Evolutionary conservation across 2,329 filamentous ascomycete genomes (phyloP).

Genomic region (Ceratocystis albifundus): DNA sequence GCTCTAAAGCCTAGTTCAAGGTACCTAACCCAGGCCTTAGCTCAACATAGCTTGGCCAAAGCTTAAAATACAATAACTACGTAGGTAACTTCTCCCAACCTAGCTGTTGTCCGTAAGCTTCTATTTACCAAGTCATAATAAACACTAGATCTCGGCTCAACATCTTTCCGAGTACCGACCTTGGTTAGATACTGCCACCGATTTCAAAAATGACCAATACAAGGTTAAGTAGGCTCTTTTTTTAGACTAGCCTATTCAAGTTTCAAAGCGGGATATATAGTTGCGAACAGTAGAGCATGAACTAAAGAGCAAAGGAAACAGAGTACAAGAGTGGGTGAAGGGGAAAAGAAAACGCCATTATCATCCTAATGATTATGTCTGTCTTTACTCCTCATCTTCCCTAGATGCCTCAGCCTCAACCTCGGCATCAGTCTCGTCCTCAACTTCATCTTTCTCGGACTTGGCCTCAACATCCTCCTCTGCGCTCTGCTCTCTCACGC

Average conservation of each 20-base stretch:
- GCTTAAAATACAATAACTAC: neutral
- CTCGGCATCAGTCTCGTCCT: neutral
- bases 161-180: no score
- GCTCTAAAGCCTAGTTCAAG: neutral
- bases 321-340: neutral
- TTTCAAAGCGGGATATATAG: no score
- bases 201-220: no score
- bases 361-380: neutral
- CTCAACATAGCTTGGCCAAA: no score
- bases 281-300: neutral
- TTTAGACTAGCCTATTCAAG: no score
- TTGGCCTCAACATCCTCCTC: slow-evolving; percentile 26
- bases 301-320: neutral
- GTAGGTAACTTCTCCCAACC: neutral
- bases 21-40: no score
- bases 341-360: neutral
- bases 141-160: no score
- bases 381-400: slow-evolving; percentile 9
- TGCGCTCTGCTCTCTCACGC: slow-evolving; percentile 26
- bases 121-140: no score
- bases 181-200: no score
- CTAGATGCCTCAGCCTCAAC: neutral
- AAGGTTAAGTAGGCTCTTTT: no score
- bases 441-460: slow-evolving; percentile 20
- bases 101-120: neutral